Conservation (phyloP, 2,329 filamentous ascomycete species). For the Colletotrichum ledebouriae region DNA sequence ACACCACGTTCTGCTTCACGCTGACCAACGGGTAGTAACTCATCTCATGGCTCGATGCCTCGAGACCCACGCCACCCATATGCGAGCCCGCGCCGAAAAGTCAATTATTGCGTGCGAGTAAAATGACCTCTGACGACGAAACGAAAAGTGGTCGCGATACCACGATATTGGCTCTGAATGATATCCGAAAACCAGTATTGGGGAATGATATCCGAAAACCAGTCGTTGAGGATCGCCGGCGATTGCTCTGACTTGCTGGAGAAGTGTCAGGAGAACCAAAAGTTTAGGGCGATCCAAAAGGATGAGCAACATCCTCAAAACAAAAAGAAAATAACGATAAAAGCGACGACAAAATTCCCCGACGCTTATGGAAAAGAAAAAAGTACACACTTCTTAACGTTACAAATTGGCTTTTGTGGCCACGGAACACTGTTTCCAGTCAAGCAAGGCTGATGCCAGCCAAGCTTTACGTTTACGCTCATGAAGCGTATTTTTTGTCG, state of each 20-base stretch:
- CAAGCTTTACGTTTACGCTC: conserved; percentile 28
- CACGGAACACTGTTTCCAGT: conserved; percentile 5
- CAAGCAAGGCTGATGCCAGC: conserved; percentile 4
- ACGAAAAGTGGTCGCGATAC: background rate
- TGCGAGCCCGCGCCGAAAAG: conserved; percentile 66
- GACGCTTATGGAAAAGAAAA: conserved; percentile 20
- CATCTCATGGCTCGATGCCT: conserved; percentile 68
- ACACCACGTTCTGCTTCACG: background rate
- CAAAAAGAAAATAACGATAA: background rate
- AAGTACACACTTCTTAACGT: conserved; percentile 26
- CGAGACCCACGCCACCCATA: conserved; percentile 66
- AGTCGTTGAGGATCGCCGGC: background rate
- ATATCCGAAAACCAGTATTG: background rate
- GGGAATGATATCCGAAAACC: background rate
- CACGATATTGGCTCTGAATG: background rate
- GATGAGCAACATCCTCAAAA: background rate
- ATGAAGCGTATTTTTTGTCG: background rate
- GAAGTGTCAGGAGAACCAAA: background rate
- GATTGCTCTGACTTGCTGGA: background rate
- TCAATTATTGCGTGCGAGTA: conserved; percentile 60
- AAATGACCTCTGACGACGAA: conserved; percentile 8
- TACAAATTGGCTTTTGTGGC: conserved; percentile 21
- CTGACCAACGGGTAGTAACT: conserved; percentile 56
- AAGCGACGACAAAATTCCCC: conserved; percentile 32
- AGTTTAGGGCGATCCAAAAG: background rate